Base-by-base conservation (phyloP, 2,329 filamentous ascomycete species). In the Aulographum hederae region DNA sequence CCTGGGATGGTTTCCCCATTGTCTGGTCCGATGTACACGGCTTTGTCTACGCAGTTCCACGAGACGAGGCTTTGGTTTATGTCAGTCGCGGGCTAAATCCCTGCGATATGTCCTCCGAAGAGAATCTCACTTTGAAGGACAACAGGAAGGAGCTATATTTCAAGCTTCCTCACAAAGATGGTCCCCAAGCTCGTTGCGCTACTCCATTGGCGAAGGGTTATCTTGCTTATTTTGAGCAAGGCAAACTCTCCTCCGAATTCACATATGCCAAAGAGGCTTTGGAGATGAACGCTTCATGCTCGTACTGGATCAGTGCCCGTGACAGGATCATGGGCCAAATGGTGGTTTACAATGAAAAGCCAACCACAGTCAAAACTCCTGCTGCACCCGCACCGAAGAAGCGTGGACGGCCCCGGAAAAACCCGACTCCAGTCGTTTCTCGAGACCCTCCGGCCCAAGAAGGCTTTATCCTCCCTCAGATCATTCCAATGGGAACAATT, bases 401-500 rank as follows among this genome's bases (percentile, higher is more conserved):
- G 43, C 41, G 13, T 27, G 32, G 8, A 30, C 37, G 8, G 34
- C 52, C 42, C 45, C 43, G 8, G 52, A 60, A 17, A 45, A 67
- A n/a, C 21, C 16, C 26, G 4, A 17, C 31, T 13, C 11, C 27
- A 16, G 27, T 10, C 8, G n/a, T n/a, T n/a, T n/a, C n/a, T n/a
- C n/a, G n/a, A n/a, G 27, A 16, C 27, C 27, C 15, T 11, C 11
- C 11, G 8, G 29, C 6, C 11, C 25, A 6, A 6, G 8, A 16
- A 12, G 89, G 89, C 2, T 93, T 81, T 45, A 98, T 98, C 38
- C 55, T 98, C 14, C 89, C 89, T 1, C 89, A 98, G 46, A 64
- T 98, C 37, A 94, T 98, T 34, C 89, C 89, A 0, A 98, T 98
- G 89, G 89, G 89, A 12, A 98, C 91, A 5, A 81, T 98, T 39